These are phyloP conservation scores for Microbotryum intermedium DNA, from an alignment of 1,284 basidiomycete species.

Conservation along the genomic window DNA sequence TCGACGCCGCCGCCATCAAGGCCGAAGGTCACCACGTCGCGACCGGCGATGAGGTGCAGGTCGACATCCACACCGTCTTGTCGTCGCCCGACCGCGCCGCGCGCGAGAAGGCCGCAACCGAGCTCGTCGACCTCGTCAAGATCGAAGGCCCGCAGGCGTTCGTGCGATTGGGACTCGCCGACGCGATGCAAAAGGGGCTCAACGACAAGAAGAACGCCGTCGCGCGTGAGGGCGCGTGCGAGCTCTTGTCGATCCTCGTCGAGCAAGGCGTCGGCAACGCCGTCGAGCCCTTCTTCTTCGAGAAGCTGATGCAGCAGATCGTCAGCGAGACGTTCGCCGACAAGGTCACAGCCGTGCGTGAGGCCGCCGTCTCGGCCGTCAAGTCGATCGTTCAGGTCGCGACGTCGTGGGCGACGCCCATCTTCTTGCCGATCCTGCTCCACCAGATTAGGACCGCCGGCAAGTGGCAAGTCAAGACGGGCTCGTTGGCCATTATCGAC, in stretches of 20 bases:
- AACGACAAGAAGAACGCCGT: slow-evolving; percentile 53
- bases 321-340: slow-evolving; percentile 88
- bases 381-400: slow-evolving; percentile 67
- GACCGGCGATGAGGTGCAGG: slow-evolving; percentile 37
- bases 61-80: slow-evolving; percentile 41
- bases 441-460: slow-evolving; percentile 91
- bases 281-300: slow-evolving; percentile 82
- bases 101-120: slow-evolving; percentile 39
- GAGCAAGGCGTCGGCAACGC: slow-evolving; percentile 70
- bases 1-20: slow-evolving; percentile 24
- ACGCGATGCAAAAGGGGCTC: slow-evolving; percentile 52
- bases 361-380: slow-evolving; percentile 77
- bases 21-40: slow-evolving; percentile 20
- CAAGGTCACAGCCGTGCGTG: slow-evolving; percentile 78
- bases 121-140: slow-evolving; percentile 45
- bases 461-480: slow-evolving; percentile 99
- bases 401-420: slow-evolving; percentile 81
- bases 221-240: slow-evolving; percentile 73
- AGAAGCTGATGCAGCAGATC: slow-evolving; percentile 62
- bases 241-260: slow-evolving; percentile 59
- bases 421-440: slow-evolving; percentile 83
- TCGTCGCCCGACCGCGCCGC: slow-evolving; percentile 35
- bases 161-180: slow-evolving; percentile 63
- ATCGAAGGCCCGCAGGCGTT: slow-evolving; percentile 69
- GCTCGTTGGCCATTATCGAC: slow-evolving; percentile 74